phyloP scores from a whole-genome alignment of 208 protist genomes.

The Histomonas meleagridis region DNA sequence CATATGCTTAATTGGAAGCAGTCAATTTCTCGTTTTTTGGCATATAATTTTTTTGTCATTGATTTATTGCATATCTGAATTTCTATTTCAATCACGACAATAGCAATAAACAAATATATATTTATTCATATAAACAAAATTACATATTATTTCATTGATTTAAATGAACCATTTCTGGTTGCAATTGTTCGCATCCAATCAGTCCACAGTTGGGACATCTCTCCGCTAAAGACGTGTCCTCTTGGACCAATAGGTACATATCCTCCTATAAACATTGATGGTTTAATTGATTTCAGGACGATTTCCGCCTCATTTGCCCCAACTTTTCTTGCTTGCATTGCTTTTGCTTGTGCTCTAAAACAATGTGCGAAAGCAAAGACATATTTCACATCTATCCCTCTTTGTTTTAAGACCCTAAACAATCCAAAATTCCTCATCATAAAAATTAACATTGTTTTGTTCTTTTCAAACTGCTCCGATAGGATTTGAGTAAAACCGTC shows the following conservation, averaged over 20 bases:
- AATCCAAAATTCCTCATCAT: neutral
- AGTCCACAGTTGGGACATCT: neutral
- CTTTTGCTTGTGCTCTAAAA: neutral
- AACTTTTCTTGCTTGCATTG: neutral
- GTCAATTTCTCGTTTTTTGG: no score
- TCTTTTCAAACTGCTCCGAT: neutral
- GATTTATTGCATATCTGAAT: no score
- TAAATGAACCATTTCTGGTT: neutral
- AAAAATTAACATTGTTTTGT: constrained; percentile 10
- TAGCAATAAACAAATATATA: no score
- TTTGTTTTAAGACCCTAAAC: neutral
- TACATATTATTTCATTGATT: no score
- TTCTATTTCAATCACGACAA: no score
- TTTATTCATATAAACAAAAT: no score
- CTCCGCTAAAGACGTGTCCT: neutral
- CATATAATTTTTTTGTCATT: no score
- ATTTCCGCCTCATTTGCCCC: neutral
- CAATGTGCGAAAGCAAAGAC: neutral
- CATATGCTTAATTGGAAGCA: no score
- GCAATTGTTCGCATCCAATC: constrained; percentile 30
- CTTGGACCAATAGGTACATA: neutral
- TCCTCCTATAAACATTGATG: neutral
- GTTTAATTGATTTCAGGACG: neutral
- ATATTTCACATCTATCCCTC: neutral
- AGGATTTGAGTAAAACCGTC: neutral